Evolutionary conservation across 495 filamentous ascomycete genomes (phyloP).

Genomic region (Aspergillus coremiiformis): DNA sequence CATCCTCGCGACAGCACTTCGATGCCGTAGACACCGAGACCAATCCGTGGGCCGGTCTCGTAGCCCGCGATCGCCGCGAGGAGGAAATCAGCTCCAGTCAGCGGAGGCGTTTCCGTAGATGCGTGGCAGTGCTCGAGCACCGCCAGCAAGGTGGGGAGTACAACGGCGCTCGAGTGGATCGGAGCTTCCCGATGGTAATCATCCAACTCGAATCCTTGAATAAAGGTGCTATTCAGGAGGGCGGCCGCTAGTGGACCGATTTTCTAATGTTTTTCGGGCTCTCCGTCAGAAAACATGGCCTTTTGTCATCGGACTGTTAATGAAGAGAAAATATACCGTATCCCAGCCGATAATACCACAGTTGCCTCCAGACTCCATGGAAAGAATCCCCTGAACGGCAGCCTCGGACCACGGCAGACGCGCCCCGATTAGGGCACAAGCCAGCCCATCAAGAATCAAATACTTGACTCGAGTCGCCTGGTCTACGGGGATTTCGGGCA

Average conservation of each 20-base stretch:
- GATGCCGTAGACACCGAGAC: conserved; percentile 29
- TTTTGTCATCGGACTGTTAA: too few relatives aligned
- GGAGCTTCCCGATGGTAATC: conserved; percentile 36
- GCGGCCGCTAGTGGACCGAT: conserved; percentile 28
- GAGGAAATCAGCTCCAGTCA: conserved; percentile 21
- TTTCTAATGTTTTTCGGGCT: too few relatives aligned
- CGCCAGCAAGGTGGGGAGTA: conserved; percentile 37
- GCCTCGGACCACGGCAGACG: conserved; percentile 35
- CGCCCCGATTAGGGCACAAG: conserved; percentile 34
- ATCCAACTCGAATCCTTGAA: conserved; percentile 38
- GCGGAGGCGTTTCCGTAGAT: neutral
- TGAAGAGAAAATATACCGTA: conserved; percentile 12
- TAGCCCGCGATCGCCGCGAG: conserved; percentile 32
- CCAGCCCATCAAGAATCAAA: conserved; percentile 40
- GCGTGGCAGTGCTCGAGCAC: conserved; percentile 9
- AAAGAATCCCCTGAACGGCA: conserved; percentile 25
- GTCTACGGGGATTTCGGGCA: neutral
- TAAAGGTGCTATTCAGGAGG: conserved; percentile 35
- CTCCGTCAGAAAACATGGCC: too few relatives aligned
- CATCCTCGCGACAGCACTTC: conserved; percentile 36
- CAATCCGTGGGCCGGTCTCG: conserved; percentile 36
- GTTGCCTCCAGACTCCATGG: conserved; percentile 27
- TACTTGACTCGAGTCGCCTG: conserved; percentile 2
- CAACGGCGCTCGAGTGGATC: conserved; percentile 25
- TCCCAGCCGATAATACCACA: conserved; percentile 27